Evolutionary conservation across 2,329 filamentous ascomycete genomes (phyloP).

Genomic region (Periconia sp.): DNA sequence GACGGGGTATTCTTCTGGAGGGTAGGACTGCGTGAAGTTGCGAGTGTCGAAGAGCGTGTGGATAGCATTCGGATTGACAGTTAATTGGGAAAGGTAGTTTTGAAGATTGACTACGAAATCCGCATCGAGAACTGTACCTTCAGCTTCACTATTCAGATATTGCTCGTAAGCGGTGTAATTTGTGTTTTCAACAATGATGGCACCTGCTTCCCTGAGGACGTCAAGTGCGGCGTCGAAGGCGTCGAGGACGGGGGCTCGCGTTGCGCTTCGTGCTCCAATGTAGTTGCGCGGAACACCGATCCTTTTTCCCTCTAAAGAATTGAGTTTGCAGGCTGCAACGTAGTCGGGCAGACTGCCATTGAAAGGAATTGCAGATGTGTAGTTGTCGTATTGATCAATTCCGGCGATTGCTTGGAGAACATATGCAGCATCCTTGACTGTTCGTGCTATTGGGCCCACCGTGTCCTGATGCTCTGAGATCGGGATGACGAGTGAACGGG

Average conservation of each 20-base stretch:
- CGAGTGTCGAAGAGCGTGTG: constrained; percentile 54
- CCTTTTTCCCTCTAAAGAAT: constrained; percentile 57
- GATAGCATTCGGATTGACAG: constrained; percentile 60
- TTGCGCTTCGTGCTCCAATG: constrained; percentile 43
- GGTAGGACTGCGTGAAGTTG: constrained; percentile 57
- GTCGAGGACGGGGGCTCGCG: constrained; percentile 45
- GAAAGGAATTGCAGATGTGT: constrained; percentile 59
- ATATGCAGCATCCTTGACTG: constrained; percentile 61
- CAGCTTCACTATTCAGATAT: constrained; percentile 45
- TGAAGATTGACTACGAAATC: constrained; percentile 63
- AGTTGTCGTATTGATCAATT: constrained; percentile 56
- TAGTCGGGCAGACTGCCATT: constrained; percentile 59
- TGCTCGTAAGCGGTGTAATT: constrained; percentile 59
- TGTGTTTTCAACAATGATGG: constrained; percentile 61
- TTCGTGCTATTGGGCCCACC: constrained; percentile 60
- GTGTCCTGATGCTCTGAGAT: constrained; percentile 61
- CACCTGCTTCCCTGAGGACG: constrained; percentile 58
- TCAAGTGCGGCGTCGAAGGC: constrained; percentile 60
- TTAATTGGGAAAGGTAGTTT: constrained; percentile 59
- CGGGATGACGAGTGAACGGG: constrained; percentile 64
- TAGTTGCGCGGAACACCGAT: constrained; percentile 67
- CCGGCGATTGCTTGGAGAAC: constrained; percentile 62
- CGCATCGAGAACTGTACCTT: constrained; percentile 53
- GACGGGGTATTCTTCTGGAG: constrained; percentile 61
- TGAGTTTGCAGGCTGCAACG: constrained; percentile 57